Evolutionary conservation across 1,284 basidiomycete species (phyloP).

Genomic region (Moniliophthora roreri): DNA sequence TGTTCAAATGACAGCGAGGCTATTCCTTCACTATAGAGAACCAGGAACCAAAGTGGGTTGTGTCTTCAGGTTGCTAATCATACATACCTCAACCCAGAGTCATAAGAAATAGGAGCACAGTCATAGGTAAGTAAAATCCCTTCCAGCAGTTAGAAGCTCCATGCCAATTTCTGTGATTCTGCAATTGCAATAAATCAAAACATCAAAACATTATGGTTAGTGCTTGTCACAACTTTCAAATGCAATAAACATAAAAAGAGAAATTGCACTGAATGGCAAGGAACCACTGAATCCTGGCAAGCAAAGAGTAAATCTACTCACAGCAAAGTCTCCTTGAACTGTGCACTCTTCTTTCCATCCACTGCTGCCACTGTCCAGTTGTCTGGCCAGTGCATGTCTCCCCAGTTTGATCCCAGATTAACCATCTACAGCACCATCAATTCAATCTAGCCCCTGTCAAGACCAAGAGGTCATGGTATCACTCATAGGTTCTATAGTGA

Average conservation of each 20-base stretch:
- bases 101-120: no score
- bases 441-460: slow-evolving; percentile 8
- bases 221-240: no score
- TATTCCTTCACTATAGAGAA: no score
- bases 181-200: no score
- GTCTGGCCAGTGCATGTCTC: slow-evolving; percentile 81
- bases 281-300: not conserved
- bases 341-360: slow-evolving; percentile 88
- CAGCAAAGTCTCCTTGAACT: slow-evolving; percentile 93
- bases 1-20: no score
- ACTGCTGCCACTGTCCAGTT: slow-evolving; percentile 93
- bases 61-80: no score
- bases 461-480: slow-evolving; percentile 4
- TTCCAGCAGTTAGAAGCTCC: not conserved
- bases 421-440: slow-evolving; percentile 68
- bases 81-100: no score
- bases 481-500: slow-evolving; percentile 80
- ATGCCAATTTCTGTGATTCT: not conserved
- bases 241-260: no score
- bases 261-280: no score
- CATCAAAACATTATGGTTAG: no score
- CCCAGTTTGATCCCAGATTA: slow-evolving; percentile 78
- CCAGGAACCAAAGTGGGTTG: no score
- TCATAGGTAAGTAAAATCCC: not conserved
- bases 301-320: slow-evolving; percentile 38